Evolutionary conservation across 345 rosid genomes (phyloP), one percentile per base, ranked within the genome.

Genomic region (Mallotus nudiflorus): DNA sequence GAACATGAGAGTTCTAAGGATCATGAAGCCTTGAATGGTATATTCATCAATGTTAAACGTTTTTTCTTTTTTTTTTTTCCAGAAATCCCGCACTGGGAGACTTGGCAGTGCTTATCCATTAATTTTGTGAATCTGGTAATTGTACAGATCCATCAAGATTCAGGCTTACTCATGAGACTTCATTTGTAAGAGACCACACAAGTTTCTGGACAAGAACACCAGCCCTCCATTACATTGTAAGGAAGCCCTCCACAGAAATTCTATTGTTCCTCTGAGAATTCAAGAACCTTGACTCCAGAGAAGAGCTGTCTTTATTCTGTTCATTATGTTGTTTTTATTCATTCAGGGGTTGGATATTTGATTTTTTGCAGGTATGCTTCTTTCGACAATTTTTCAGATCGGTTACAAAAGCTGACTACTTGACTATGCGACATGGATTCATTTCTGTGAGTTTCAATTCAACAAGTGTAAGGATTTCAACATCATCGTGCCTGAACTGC

Each of bases 361-460:
- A 60, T 55, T 55, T 40, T 51, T 19, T 77, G 75, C 76, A 94
- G 97, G 83, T 88, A 65, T 90, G 96, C 85, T 87, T 95, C 85
- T 87, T 81, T 66, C 87, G 88, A 65, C 99, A 95, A 76, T 90
- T 95, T 70, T 68, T 89, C 44, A 82, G 91, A 79, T 89, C 98
- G 0, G 97, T 95, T 39, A 73, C 85, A 31, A 89, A 52, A 79
- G 81, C 93, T 33, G 99, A 95, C 65, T 95, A 92, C 78, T 56
- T 88, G 75, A 82, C 97, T 2, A 87, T 95, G 99, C 81, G 99
- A 39, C 92, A 95, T 69, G 99, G 97, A 70, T 95, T 95, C 65
- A 73, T 90, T 24, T 72, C 80, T 20, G 99, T 95, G 54, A 84
- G 98, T 79, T 77, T 51, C 46, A 37, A 46, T 29, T 12, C 58